phyloP scores from a whole-genome alignment of 768 basidiomycete genomes.

The Butyriboletus loyo region DNA sequence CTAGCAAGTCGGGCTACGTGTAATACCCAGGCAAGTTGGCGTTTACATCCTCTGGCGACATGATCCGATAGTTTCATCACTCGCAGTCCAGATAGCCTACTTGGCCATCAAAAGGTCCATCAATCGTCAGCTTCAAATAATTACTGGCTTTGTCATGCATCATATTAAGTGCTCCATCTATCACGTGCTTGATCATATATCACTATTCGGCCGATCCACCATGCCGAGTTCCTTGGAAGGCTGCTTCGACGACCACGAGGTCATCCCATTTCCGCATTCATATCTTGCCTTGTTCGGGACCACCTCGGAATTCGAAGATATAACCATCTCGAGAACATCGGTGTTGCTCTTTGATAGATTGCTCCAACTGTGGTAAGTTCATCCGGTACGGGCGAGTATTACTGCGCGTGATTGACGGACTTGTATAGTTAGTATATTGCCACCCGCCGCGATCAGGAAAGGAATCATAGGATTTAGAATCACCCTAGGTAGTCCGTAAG shows the following conservation, averaged over 20 bases:
- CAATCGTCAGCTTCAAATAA: background rate
- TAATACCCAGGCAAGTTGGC: background rate
- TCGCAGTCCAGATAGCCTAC: too few species aligned
- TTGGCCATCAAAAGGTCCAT: too few species aligned
- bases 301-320: background rate
- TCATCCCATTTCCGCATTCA: background rate
- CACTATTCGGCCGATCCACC: background rate
- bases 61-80: background rate
- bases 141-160: constrained; percentile 1
- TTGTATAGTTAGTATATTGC: too few species aligned
- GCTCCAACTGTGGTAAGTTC: too few species aligned
- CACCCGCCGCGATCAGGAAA: too few species aligned
- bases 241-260: constrained; percentile 1
- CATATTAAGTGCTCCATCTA: background rate
- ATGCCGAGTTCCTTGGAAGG: background rate
- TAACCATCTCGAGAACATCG: background rate
- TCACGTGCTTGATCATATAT: background rate
- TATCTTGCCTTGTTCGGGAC: background rate
- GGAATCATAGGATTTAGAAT: too few species aligned
- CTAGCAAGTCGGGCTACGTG: background rate
- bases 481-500: too few species aligned
- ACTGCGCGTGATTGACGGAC: too few species aligned
- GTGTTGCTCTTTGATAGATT: too few species aligned
- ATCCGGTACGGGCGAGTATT: too few species aligned
- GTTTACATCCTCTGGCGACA: background rate